Evolutionary conservation across 495 filamentous ascomycete species (phyloP), one percentile per base, ranked within the genome.

Genomic region (Aspergillus sparsus): DNA sequence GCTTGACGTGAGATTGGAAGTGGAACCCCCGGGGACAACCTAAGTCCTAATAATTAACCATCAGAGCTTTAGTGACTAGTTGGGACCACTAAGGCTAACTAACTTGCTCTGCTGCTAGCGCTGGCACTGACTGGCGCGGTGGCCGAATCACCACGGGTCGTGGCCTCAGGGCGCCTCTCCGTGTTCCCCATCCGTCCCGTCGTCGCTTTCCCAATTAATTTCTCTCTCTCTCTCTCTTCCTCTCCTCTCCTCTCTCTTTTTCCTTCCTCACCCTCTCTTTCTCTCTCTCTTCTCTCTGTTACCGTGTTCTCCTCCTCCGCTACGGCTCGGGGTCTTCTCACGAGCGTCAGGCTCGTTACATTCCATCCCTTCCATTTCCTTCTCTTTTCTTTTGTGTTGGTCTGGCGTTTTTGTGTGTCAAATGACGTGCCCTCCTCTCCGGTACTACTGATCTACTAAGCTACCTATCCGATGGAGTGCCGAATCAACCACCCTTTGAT

Each of bases 381-480:
- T 66, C 62, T 42, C 62, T 57, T 36, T 61, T 66, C 60, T 62
- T 66, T 74, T 65, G 63, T 72, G 64, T 66, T 69, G 67, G 64
- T 66, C 64, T 63, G 67, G 67, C 53, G 64, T 66, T 57, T 61
- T 62, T 60, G 66, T 66, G 66, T 66, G 57, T 55, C 60, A 60
- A 27, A 64, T 67, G 62, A 54, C 62, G 55, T 59, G 16, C 39
- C 49, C 57, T 45, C 31, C 37, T 62, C 52, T 53, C 45, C 49
- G 55, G 53, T 58, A 64, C 21, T 27, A 27, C 31, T 66, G 53
- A 57, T 50, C 46, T 56, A 53, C 66, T 1, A 27, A 27, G 21
- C 21, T 27, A 27, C 21, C 21, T 53, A 45, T 51, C 57, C 55
- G 57, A 68, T 63, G 65, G 59, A 69, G 59, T 60, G 41, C 68